phyloP scores from a whole-genome alignment of 1,284 basidiomycete genomes.

The Puccinia horiana region DNA sequence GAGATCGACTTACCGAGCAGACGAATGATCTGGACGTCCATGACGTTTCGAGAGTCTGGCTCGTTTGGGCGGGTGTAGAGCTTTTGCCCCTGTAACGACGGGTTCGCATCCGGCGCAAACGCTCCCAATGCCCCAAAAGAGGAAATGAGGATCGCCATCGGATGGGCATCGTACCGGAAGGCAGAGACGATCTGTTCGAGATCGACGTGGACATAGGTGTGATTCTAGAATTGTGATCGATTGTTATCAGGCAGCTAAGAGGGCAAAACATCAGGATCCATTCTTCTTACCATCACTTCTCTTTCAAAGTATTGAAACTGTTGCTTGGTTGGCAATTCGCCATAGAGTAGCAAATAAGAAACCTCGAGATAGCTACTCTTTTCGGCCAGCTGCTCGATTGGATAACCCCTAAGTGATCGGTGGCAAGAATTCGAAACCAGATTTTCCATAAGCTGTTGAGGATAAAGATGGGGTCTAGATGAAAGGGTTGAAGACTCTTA shows the following conservation, averaged over 20 bases:
- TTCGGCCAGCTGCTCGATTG: constrained; percentile 81
- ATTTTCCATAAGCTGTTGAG: too few relatives aligned
- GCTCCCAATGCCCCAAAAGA: constrained; percentile 81
- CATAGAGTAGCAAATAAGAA: constrained; percentile 82
- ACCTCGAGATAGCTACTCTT: constrained; percentile 76
- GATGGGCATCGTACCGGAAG: constrained; percentile 58
- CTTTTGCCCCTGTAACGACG: constrained; percentile 68
- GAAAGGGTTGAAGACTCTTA: constrained; percentile 36
- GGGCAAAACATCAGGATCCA: not conserved
- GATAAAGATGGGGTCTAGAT: not conserved
- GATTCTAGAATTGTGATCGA: constrained; percentile 61
- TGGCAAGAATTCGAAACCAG: too few relatives aligned
- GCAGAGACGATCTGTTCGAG: constrained; percentile 66
- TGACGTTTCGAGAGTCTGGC: constrained; percentile 67
- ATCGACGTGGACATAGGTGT: constrained; percentile 74
- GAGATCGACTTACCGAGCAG: constrained; percentile 83
- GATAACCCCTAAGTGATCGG: constrained; percentile 70
- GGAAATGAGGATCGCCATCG: constrained; percentile 81
- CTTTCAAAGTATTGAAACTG: constrained; percentile 69
- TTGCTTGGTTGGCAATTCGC: constrained; percentile 69
- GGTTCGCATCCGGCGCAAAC: constrained; percentile 69
- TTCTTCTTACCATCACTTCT: constrained; percentile 66
- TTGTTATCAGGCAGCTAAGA: not conserved
- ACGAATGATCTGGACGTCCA: constrained; percentile 87
- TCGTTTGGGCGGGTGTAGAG: constrained; percentile 69